Conservation (phyloP, 352 stramenopile species). For the Phytophthora pinifolia region DNA sequence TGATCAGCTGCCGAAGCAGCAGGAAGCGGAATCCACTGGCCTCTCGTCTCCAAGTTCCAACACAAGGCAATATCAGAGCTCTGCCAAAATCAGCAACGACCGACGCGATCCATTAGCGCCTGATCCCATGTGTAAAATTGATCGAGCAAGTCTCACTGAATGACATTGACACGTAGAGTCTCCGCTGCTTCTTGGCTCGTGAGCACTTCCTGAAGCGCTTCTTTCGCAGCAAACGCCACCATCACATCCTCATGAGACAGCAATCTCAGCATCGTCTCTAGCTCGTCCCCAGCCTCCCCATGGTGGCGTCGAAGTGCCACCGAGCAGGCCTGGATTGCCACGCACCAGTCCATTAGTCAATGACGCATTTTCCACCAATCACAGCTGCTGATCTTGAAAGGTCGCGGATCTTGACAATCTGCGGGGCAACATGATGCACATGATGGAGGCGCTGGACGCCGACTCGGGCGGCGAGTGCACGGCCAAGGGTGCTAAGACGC, state of each 20-base stretch:
- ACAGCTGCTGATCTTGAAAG: constrained; percentile 33
- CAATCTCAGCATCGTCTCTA: constrained; percentile 23
- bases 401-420: constrained; percentile 12
- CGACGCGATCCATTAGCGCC: constrained; percentile 6
- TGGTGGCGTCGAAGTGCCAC: constrained; percentile 6
- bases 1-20: constrained; percentile 47
- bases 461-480: constrained; percentile 10
- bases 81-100: constrained; percentile 9
- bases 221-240: constrained; percentile 44
- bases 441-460: constrained; percentile 26
- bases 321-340: constrained; percentile 7
- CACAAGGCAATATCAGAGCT: background rate
- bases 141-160: constrained; percentile 22
- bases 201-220: constrained; percentile 30
- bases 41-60: constrained; percentile 10
- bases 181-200: background rate
- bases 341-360: constrained; percentile 15
- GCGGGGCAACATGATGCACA: constrained; percentile 16
- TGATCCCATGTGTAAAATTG: background rate
- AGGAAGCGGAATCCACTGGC: constrained; percentile 48
- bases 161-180: constrained; percentile 10
- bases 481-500: constrained; percentile 9
- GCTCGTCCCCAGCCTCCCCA: background rate
- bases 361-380: constrained; percentile 14
- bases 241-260: constrained; percentile 40